phyloP scores from a whole-genome alignment of 192 early-diverging fungal genomes.

The Entomortierella beljakovae region DNA sequence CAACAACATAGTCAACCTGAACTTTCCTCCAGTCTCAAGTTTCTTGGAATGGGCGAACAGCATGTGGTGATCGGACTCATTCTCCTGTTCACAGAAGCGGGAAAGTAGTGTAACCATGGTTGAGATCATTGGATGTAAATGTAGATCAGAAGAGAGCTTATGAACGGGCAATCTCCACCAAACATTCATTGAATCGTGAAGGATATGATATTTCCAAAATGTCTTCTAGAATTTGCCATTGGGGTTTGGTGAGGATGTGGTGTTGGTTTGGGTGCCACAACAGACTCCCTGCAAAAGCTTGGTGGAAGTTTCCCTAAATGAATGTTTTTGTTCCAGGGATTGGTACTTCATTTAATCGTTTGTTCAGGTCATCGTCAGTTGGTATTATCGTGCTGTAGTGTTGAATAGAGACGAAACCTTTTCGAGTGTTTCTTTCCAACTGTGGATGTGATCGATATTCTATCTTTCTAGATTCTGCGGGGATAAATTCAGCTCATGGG shows the following conservation, averaged over 20 bases:
- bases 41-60: conserved; percentile 9
- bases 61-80: neutral
- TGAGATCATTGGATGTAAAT: neutral
- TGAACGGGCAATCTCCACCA: neutral
- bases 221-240: no score
- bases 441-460: neutral
- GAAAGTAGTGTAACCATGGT: neutral
- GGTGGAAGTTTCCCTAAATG: no score
- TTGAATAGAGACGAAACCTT: neutral
- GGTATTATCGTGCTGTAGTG: neutral
- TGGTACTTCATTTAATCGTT: no score
- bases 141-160: neutral
- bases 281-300: no score
- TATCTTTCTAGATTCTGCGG: neutral
- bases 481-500: conserved; percentile 7
- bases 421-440: neutral
- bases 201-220: no score
- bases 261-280: no score
- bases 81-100: neutral
- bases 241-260: no score
- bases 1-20: no score
- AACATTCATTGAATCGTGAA: neutral
- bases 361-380: neutral
- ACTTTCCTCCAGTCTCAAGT: no score
- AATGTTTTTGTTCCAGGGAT: no score